These are phyloP conservation scores for Aphanomyces invadans DNA, from an alignment of 352 stramenopile genomes.

Conservation along the genomic window DNA sequence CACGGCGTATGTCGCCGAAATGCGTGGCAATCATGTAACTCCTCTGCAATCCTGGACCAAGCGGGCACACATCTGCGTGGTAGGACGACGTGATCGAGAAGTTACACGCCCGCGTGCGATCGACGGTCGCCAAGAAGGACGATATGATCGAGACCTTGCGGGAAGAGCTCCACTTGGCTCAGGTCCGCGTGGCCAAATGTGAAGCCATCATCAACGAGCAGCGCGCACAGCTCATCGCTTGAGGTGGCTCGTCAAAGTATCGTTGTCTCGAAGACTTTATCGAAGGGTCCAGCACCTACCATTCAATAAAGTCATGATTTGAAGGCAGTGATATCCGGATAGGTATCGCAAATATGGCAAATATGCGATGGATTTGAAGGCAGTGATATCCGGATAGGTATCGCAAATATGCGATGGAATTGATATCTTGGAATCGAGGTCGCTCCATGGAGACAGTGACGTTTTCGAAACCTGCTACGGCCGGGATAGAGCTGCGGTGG, in stretches of 20 bases:
- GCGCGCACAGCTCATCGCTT: conserved; percentile 38
- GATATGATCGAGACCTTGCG: conserved; percentile 52
- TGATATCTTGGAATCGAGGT: too few species aligned
- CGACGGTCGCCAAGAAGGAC: conserved; percentile 61
- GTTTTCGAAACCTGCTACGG: too few species aligned
- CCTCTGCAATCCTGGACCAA: background rate
- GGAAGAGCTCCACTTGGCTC: conserved; percentile 57
- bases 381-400: too few species aligned
- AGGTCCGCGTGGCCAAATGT: conserved; percentile 70
- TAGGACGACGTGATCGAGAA: conserved; percentile 51
- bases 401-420: too few species aligned
- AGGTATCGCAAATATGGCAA: too few species aligned
- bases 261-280: too few species aligned
- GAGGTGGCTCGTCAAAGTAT: background rate
- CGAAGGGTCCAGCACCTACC: background rate
- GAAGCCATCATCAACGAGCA: conserved; percentile 68
- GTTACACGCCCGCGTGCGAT: conserved; percentile 60
- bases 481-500: too few species aligned
- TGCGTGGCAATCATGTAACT: conserved; percentile 10
- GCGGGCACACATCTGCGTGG: too few species aligned
- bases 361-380: too few species aligned
- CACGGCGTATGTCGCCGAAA: background rate
- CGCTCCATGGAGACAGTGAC: too few species aligned
- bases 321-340: too few species aligned
- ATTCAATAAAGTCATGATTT: conserved; percentile 1